Percentiles rank a stretch among this genome's conserved stretches.
phyloP scores from a whole-genome alignment of 257 asterid genomes.

The Solanum appendiculatum region DNA sequence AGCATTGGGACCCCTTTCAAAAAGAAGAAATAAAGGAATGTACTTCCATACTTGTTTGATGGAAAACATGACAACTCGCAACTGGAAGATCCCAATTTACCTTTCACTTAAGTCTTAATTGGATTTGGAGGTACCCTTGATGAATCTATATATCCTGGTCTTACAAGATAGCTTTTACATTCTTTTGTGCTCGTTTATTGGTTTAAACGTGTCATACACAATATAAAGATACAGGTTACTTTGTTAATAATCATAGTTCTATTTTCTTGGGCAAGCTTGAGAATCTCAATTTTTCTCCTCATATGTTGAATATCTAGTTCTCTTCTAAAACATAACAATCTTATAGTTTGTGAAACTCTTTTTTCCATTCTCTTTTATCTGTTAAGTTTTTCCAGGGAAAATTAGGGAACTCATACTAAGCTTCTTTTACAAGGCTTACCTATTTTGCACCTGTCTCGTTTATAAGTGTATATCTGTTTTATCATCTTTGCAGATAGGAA shows the following conservation, averaged over 20 bases:
- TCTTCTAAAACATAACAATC: neutral
- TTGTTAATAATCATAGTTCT: neutral
- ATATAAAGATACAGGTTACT: neutral
- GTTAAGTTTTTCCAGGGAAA: neutral
- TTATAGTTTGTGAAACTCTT: neutral
- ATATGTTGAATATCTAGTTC: neutral
- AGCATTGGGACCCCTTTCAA: conserved; percentile 26
- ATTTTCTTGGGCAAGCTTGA: neutral
- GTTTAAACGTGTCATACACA: neutral
- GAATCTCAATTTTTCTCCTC: too few relatives aligned
- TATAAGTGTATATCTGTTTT: neutral
- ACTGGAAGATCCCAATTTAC: conserved; percentile 22
- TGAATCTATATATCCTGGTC: conserved; percentile 17
- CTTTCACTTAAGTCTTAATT: conserved; percentile 15
- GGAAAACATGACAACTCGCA: conserved; percentile 27
- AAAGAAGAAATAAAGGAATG: conserved; percentile 27
- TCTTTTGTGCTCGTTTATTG: neutral
- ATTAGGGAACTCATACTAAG: neutral
- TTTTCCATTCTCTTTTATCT: neutral
- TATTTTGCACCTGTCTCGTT: neutral
- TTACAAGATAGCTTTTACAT: conserved; percentile 7
- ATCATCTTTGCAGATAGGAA: neutral
- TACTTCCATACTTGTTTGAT: conserved; percentile 38
- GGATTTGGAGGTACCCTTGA: conserved; percentile 23
- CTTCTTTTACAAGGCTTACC: neutral